These are phyloP conservation scores for Diplosphaera chodatii DNA, from an alignment of 139 green algal species.

Conservation along the genomic window DNA sequence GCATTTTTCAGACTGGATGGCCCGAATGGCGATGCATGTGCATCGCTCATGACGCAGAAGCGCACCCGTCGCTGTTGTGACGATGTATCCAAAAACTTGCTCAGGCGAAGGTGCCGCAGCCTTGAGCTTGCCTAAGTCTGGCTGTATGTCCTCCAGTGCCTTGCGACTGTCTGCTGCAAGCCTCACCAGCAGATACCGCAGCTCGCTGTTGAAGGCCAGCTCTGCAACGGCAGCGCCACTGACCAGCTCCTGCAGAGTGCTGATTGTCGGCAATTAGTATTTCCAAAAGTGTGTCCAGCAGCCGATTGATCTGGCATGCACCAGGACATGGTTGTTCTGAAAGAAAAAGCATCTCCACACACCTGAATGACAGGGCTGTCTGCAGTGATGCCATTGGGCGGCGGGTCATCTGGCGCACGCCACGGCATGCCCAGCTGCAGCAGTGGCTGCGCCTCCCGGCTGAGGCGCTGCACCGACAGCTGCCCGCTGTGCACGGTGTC, in stretches of 20 bases:
- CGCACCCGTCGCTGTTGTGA: not conserved
- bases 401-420: not conserved
- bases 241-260: not conserved
- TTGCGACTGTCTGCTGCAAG: not conserved
- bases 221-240: not conserved
- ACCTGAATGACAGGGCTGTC: no score
- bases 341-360: no score
- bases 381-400: not conserved
- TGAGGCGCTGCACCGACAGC: constrained; percentile 9
- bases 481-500: constrained; percentile 24
- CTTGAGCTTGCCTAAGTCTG: not conserved
- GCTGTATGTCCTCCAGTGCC: no score
- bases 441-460: not conserved
- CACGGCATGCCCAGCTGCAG: constrained; percentile 26
- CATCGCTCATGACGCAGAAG: no score
- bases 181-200: not conserved
- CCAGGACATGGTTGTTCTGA: no score
- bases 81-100: not conserved
- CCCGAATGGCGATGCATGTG: no score
- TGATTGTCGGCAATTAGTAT: no score
- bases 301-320: no score
- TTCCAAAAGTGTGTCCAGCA: not conserved
- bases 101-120: no score
- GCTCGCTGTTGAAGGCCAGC: not conserved
- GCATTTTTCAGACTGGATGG: no score